Conservation (phyloP, 1,139 yeast species). For the Blastobotrys apis region DNA sequence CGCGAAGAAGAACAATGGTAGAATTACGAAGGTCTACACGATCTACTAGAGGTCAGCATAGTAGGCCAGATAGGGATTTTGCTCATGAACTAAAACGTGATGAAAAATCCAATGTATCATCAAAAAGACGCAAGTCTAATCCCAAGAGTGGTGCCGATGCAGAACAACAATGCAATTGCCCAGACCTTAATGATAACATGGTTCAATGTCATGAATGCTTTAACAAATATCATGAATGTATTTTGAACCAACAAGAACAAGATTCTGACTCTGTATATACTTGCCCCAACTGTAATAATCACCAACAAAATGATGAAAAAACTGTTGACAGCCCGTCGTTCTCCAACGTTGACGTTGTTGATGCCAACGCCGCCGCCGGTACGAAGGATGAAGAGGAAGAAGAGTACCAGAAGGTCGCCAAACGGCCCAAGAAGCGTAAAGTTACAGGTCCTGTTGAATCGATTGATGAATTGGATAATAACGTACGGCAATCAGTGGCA, state of each 20-base stretch:
- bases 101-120: slow-evolving; percentile 7
- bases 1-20: too few species aligned
- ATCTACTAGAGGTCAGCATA: slow-evolving; percentile 42
- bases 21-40: slow-evolving; percentile 41
- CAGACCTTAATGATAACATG: not conserved
- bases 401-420: slow-evolving; percentile 1
- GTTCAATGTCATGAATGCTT: slow-evolving; percentile 5
- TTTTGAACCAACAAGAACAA: not conserved
- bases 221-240: slow-evolving; percentile 1
- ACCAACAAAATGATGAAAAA: slow-evolving; percentile 18
- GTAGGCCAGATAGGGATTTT: slow-evolving; percentile 32
- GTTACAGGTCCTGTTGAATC: slow-evolving; percentile 5
- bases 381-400: slow-evolving; percentile 14
- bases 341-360: slow-evolving; percentile 8
- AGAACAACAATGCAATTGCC: slow-evolving; percentile 1
- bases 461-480: slow-evolving; percentile 21
- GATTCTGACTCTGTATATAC: slow-evolving; percentile 9
- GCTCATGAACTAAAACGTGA: slow-evolving; percentile 15
- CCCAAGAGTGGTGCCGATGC: not conserved
- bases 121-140: not conserved
- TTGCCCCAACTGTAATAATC: slow-evolving; percentile 10
- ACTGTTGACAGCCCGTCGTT: slow-evolving; percentile 19
- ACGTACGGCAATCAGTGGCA: slow-evolving; percentile 41
- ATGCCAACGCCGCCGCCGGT: slow-evolving; percentile 18
- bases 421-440: slow-evolving; percentile 11